These are phyloP conservation scores for Pisolithus marmoratus DNA, from an alignment of 768 basidiomycete genomes.

Conservation along the genomic window DNA sequence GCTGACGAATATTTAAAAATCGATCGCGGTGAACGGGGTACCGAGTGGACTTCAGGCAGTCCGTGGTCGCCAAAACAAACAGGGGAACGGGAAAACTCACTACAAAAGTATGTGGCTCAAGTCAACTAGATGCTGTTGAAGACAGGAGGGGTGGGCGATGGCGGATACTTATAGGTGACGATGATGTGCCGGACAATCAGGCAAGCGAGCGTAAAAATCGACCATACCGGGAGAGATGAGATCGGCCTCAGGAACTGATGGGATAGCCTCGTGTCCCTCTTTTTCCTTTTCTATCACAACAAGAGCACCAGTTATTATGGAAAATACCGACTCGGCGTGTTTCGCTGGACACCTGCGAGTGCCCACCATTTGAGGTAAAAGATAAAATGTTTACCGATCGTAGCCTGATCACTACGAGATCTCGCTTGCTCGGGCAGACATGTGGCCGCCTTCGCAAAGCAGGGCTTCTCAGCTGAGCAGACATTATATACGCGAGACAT, in stretches of 20 bases:
- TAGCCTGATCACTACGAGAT: neutral
- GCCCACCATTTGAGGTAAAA: neutral
- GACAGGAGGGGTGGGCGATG: neutral
- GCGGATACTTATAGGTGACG: neutral
- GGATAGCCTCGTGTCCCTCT: slow-evolving; percentile 12
- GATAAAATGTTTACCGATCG: neutral
- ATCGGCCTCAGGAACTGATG: neutral
- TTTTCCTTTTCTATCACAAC: slow-evolving; percentile 17
- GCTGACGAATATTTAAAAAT: slow-evolving; percentile 7
- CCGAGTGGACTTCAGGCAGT: slow-evolving; percentile 9
- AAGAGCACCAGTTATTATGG: slow-evolving; percentile 20
- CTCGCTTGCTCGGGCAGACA: neutral
- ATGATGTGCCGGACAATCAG: neutral
- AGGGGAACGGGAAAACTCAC: neutral
- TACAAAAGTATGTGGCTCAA: too few species aligned
- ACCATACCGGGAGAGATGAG: neutral
- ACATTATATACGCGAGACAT: neutral
- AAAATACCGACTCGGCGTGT: slow-evolving; percentile 1
- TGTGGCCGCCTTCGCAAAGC: neutral
- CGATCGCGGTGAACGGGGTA: slow-evolving; percentile 14
- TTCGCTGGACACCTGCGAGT: too few species aligned
- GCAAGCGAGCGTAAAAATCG: neutral
- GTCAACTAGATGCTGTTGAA: too few species aligned
- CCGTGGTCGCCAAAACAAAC: slow-evolving; percentile 1
- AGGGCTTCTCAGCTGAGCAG: neutral